These are phyloP conservation scores for Mrakia blollopis DNA, from an alignment of 768 basidiomycete species.

Conservation along the genomic window DNA sequence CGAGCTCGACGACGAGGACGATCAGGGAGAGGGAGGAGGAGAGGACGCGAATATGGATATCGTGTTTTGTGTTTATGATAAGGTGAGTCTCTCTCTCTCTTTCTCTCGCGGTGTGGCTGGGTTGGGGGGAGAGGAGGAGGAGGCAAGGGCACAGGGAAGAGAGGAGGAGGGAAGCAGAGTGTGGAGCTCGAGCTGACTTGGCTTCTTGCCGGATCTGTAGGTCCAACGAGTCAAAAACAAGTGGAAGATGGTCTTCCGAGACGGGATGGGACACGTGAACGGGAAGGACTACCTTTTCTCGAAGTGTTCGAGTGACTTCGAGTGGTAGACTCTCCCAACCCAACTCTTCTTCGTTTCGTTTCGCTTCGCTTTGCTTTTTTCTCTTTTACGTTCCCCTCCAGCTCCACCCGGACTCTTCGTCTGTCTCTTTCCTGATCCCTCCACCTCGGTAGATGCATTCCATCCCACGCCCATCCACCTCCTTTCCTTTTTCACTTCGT, in stretches of 20 bases:
- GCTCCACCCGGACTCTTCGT: too few species aligned
- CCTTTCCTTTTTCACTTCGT: too few species aligned
- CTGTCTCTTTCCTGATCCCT: too few species aligned
- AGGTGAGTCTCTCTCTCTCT: slow-evolving; percentile 53
- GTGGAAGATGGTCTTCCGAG: slow-evolving; percentile 97
- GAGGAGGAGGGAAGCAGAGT: not conserved
- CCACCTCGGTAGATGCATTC: too few species aligned
- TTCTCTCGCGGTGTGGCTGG: not conserved
- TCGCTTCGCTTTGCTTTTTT: too few species aligned
- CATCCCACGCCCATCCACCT: too few species aligned
- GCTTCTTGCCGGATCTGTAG: slow-evolving; percentile 46
- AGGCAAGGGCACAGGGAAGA: too few species aligned
- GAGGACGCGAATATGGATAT: slow-evolving; percentile 75
- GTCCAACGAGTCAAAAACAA: slow-evolving; percentile 99
- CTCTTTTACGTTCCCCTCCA: too few species aligned
- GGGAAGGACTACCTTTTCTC: slow-evolving; percentile 96
- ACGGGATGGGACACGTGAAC: slow-evolving; percentile 94
- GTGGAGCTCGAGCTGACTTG: not conserved
- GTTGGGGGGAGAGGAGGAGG: not conserved
- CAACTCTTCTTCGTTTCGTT: too few species aligned
- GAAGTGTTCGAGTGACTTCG: slow-evolving; percentile 64
- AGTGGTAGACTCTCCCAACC: slow-evolving; percentile 37
- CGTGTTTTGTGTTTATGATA: slow-evolving; percentile 97
- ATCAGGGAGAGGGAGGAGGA: slow-evolving; percentile 62
- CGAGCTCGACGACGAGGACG: slow-evolving; percentile 56